Evolutionary conservation across 176 grass and related monocot species (phyloP).

Genomic region (Musa acuminata): DNA sequence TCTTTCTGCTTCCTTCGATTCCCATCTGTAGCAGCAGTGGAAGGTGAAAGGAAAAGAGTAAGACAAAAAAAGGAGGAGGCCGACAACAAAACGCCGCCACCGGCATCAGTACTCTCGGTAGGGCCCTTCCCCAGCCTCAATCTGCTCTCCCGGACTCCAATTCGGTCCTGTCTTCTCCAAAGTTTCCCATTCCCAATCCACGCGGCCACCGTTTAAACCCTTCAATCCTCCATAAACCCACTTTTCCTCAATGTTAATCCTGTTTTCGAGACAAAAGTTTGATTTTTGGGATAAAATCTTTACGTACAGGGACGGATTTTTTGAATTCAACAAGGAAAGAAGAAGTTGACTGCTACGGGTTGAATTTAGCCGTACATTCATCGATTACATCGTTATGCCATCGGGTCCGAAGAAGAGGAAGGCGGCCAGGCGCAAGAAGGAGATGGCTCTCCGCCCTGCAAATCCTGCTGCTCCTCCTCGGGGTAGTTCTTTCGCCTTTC

Average conservation of each 20-base stretch:
- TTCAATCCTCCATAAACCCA: no score
- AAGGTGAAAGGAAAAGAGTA: background rate
- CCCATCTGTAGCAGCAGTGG: background rate
- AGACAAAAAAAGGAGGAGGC: background rate
- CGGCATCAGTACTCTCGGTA: background rate
- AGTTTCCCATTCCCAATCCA: background rate
- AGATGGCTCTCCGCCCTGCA: background rate
- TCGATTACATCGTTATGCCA: background rate
- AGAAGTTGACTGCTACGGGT: background rate
- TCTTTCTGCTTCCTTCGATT: background rate
- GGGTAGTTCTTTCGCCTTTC: background rate
- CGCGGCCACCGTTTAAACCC: no score
- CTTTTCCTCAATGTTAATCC: background rate
- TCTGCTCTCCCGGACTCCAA: background rate
- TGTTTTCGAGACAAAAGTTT: background rate
- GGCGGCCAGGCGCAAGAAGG: constrained; percentile 9
- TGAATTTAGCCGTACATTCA: background rate
- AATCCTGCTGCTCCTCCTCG: background rate
- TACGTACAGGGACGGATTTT: no score
- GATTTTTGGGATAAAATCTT: no score
- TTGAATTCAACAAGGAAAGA: background rate
- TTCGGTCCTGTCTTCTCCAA: background rate
- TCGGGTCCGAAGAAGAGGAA: constrained; percentile 13
- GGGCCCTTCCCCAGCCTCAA: background rate
- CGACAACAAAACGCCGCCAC: background rate